Conservation (phyloP, 495 filamentous ascomycete genomes). For the Hypomontagnella monticulosa region DNA sequence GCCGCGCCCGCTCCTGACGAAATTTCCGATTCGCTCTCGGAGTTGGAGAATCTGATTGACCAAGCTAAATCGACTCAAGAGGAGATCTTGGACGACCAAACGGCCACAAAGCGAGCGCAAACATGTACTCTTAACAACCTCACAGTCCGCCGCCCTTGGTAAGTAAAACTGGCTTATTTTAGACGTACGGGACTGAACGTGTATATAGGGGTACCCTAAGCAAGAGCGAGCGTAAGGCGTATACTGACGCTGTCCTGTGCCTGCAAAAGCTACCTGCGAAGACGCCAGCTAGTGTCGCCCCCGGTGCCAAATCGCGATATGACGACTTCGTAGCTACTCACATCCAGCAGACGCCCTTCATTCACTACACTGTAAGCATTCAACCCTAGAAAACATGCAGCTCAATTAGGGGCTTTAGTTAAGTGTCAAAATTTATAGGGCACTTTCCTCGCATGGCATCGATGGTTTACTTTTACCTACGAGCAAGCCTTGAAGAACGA, state of each 20-base stretch:
- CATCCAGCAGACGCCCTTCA: slow-evolving; percentile 68
- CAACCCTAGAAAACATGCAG: slow-evolving; percentile 15
- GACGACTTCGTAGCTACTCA: slow-evolving; percentile 79
- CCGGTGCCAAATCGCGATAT: slow-evolving; percentile 58
- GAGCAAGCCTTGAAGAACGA: slow-evolving; percentile 75
- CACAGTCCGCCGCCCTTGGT: slow-evolving; percentile 60
- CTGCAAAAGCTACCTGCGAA: slow-evolving; percentile 62
- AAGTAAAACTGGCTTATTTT: neutral
- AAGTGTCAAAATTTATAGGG: slow-evolving; percentile 49
- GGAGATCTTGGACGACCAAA: neutral
- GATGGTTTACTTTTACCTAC: slow-evolving; percentile 70
- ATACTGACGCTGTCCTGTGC: slow-evolving; percentile 72
- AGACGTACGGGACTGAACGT: slow-evolving; percentile 1
- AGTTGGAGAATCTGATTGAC: slow-evolving; percentile 1
- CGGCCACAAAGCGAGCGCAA: neutral
- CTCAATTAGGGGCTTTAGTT: neutral
- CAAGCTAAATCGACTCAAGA: slow-evolving; percentile 14
- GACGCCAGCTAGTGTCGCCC: slow-evolving; percentile 50
- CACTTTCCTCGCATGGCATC: slow-evolving; percentile 76
- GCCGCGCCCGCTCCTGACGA: neutral
- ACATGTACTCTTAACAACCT: slow-evolving; percentile 50
- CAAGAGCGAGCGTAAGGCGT: slow-evolving; percentile 61
- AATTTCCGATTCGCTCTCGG: neutral
- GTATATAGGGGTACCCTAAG: slow-evolving; percentile 58
- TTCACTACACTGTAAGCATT: slow-evolving; percentile 64